These are phyloP conservation scores for Ballota nigra DNA, from an alignment of 257 asterid species.

Conservation along the genomic window DNA sequence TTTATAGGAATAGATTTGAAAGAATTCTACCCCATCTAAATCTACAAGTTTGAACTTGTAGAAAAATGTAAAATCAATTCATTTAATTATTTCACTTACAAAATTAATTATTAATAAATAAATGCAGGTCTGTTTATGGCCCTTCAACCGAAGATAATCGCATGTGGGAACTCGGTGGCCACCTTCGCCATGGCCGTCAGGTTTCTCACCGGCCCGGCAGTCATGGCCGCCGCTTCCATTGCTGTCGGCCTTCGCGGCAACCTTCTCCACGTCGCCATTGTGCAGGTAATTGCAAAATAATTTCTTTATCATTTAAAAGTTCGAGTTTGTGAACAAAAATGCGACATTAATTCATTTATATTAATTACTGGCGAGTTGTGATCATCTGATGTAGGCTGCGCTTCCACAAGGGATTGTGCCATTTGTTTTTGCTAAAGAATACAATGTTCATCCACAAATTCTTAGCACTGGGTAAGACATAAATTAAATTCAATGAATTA, in stretches of 20 bases:
- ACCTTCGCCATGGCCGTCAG: conserved; percentile 93
- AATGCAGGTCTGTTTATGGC: conserved; percentile 94
- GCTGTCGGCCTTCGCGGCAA: conserved; percentile 95
- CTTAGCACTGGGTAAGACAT: conserved; percentile 81
- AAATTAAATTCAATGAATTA: neutral
- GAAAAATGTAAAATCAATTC: no score
- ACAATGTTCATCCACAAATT: conserved; percentile 90
- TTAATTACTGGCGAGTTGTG: no score
- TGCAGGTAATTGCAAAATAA: conserved; percentile 51
- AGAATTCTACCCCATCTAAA: no score
- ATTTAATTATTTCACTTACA: no score
- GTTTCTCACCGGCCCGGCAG: conserved; percentile 96
- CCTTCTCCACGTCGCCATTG: conserved; percentile 87
- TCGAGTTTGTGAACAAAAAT: neutral
- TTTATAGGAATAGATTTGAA: conserved; percentile 26
- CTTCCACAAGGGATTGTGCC: conserved; percentile 99
- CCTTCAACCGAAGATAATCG: conserved; percentile 92
- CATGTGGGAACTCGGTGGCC: conserved; percentile 95
- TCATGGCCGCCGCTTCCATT: conserved; percentile 94
- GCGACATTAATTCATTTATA: no score
- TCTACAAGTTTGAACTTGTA: no score
- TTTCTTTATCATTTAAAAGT: no score
- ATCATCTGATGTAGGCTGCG: conserved; percentile 62
- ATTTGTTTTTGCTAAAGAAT: conserved; percentile 92
- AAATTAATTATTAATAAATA: neutral